These are phyloP conservation scores for Pichia sp. DNA, from an alignment of 1,139 yeast species.

Conservation along the genomic window DNA sequence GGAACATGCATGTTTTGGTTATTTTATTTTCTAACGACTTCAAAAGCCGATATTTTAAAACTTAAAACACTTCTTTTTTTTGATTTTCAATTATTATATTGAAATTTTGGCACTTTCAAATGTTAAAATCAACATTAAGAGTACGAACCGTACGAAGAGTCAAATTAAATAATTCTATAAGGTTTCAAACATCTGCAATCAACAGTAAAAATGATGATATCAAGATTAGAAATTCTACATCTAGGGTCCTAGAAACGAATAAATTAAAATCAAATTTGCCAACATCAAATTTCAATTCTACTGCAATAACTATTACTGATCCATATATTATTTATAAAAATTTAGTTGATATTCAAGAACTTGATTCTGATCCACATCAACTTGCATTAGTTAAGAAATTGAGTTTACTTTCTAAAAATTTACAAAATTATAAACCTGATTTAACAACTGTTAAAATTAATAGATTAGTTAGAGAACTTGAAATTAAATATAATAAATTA, in stretches of 20 bases:
- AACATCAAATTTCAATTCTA: not conserved
- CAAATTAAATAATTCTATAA: no score
- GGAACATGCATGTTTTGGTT: no score
- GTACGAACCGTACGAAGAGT: no score
- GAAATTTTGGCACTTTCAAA: no score
- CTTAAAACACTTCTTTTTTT: no score
- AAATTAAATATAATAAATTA: constrained; percentile 29
- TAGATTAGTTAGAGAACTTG: constrained; percentile 42
- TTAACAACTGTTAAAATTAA: constrained; percentile 44
- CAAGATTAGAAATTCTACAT: not conserved
- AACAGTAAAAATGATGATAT: no score
- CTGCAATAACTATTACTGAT: constrained; percentile 48
- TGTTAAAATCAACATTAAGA: no score
- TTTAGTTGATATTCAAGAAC: constrained; percentile 44
- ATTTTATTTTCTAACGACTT: no score
- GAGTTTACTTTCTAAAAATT: constrained; percentile 7
- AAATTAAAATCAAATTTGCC: not conserved
- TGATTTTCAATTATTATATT: no score
- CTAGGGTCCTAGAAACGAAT: constrained; percentile 7
- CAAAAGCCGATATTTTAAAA: no score
- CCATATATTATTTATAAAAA: constrained; percentile 55
- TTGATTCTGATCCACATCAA: constrained; percentile 53
- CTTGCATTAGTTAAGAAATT: constrained; percentile 25
- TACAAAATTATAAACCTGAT: constrained; percentile 56
- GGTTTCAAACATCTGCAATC: not conserved